Percentiles rank a stretch among this genome's conserved stretches.
Conservation (phyloP, 2,329 filamentous ascomycete genomes). For the Colletotrichum tropicale region DNA sequence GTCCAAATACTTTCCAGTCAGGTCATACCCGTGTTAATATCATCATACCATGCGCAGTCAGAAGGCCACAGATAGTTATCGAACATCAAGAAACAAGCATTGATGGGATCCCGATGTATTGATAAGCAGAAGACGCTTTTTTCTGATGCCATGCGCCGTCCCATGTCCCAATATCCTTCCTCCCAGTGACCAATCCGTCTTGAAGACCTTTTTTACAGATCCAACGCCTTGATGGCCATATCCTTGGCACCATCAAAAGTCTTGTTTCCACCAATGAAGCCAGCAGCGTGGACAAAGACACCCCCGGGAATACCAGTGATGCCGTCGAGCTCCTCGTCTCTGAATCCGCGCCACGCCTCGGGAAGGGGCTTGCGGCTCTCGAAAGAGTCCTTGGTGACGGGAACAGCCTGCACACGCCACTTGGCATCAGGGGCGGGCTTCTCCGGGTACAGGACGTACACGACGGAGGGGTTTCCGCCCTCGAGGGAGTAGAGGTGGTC, state of each 20-base stretch:
- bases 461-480: constrained; percentile 60
- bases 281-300: constrained; percentile 92
- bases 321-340: constrained; percentile 83
- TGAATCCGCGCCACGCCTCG: constrained; percentile 88
- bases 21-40: neutral
- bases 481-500: constrained; percentile 94
- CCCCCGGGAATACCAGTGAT: constrained; percentile 73
- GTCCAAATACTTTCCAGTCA: neutral
- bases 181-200: neutral
- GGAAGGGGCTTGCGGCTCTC: constrained; percentile 90
- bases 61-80: neutral
- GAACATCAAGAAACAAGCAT: neutral
- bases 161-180: neutral
- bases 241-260: constrained; percentile 85
- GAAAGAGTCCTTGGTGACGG: constrained; percentile 83
- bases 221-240: constrained; percentile 82
- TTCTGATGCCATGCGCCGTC: constrained; percentile 18
- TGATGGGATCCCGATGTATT: neutral
- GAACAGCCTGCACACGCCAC: constrained; percentile 95
- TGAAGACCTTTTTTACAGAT: neutral
- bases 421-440: constrained; percentile 75
- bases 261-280: constrained; percentile 96
- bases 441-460: constrained; percentile 94
- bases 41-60: neutral
- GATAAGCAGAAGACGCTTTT: constrained; percentile 16